Evolutionary conservation across 768 basidiomycete genomes (phyloP), one percentile per base, ranked within the genome.

Genomic region (Coprinopsis sp.): DNA sequence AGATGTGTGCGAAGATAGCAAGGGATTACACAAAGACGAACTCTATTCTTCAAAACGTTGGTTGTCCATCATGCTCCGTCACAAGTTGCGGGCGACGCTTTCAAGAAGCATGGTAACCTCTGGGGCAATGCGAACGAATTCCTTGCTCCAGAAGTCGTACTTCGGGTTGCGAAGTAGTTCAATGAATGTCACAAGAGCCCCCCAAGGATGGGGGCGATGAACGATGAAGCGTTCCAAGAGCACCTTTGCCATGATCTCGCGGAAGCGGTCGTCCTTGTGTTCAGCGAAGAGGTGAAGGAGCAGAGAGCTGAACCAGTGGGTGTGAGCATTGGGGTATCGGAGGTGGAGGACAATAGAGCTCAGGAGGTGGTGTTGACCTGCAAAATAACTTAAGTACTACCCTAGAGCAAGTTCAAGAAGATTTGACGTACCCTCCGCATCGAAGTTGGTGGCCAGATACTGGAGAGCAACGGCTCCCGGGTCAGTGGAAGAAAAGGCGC

Each of bases 321-420:
- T 99, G 74, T 99, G 96, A 8, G 94, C 90, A 59, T 94, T 96
- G 25, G 96, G 95, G 75, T 95, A 98, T 58, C 96, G 90, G 53
- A 99, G 73, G 63, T 98, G 95, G 56, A 93, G 79, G 34, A 91
- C 87, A 64, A 95, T 84, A n/a, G 94, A 83, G 56, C 84, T 91
- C 55, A 98, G 70, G 54, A 98, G 75, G 65, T 92, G 87, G 68
- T 98, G 91, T 81, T 96, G 93, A 53, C 93, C 95, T 97, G 55
- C 1, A 29, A 41, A 37, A 31, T 36, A 36, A 27, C 14, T 37
- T 33, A 28, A 33, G 46, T 22, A 21, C 46, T 56, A 18, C 51
- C 39, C 28, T 21, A 19, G 23, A 14, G 52, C 28, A 12, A 21
- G 46, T 40, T 4, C 18, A 33, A 37, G 6, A 7, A 11, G 18